Percentiles rank a stretch among this genome's conserved stretches.
These are phyloP conservation scores for Eucalyptus microcorys DNA, from an alignment of 345 rosid genomes.

Conservation along the genomic window DNA sequence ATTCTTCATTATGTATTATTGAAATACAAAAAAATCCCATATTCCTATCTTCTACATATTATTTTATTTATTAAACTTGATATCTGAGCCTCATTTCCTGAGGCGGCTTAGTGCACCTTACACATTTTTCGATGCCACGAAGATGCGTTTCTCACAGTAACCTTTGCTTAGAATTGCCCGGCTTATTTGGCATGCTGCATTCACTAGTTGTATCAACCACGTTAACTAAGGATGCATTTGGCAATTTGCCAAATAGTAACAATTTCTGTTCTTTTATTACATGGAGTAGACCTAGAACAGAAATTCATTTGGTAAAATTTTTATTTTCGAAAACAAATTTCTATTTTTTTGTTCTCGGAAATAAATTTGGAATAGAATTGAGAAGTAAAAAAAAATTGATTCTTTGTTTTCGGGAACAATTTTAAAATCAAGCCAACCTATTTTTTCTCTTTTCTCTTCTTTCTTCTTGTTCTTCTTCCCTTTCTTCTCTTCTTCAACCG, in stretches of 20 bases:
- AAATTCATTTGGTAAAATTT: rapidly evolving
- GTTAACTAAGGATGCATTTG: rapidly evolving
- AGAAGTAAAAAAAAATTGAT: too few relatives aligned
- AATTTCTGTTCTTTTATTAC: rapidly evolving
- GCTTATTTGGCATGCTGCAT: neutral
- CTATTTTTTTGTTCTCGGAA: rapidly evolving
- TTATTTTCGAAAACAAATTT: rapidly evolving
- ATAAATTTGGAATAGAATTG: rapidly evolving
- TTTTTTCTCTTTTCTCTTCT: too few relatives aligned
- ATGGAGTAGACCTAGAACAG: rapidly evolving
- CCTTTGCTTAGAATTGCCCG: neutral
- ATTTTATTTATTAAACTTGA: too few relatives aligned
- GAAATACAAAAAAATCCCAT: too few relatives aligned
- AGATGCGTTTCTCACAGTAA: too few relatives aligned
- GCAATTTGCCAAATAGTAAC: too few relatives aligned
- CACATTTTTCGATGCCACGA: rapidly evolving
- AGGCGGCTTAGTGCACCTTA: rapidly evolving
- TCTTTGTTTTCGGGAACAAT: rapidly evolving
- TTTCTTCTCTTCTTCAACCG: too few relatives aligned
- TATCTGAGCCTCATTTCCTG: too few relatives aligned
- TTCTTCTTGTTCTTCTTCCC: too few relatives aligned
- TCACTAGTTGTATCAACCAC: rapidly evolving
- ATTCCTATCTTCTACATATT: neutral
- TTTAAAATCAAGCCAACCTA: rapidly evolving
- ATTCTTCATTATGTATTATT: neutral